These are phyloP conservation scores for Mallotus nudiflorus DNA, from an alignment of 345 rosid species.

Conservation along the genomic window DNA sequence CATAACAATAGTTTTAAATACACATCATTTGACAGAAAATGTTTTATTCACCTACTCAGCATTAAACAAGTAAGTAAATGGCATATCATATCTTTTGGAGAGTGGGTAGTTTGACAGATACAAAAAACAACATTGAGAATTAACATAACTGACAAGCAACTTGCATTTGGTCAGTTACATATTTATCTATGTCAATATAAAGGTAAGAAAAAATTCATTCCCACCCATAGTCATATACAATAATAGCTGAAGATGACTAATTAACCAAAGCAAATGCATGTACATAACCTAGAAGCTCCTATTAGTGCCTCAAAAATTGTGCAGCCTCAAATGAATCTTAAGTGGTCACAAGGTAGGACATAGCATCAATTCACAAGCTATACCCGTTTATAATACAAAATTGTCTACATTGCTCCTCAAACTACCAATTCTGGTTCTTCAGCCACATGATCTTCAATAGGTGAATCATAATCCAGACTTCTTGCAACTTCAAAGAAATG, in stretches of 20 bases:
- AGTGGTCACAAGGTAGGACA: conserved; percentile 6
- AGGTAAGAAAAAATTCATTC: too few species aligned
- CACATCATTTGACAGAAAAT: neutral
- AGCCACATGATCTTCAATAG: conserved; percentile 40
- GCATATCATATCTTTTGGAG: neutral
- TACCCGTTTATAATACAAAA: conserved; percentile 13
- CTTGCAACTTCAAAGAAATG: conserved; percentile 85
- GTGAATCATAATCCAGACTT: conserved; percentile 55
- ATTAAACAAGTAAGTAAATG: neutral
- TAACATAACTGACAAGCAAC: neutral
- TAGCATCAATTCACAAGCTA: conserved; percentile 5
- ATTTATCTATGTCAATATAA: too few species aligned
- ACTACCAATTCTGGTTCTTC: conserved; percentile 54
- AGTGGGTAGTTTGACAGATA: too few species aligned
- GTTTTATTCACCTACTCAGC: neutral
- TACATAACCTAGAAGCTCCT: conserved; percentile 21
- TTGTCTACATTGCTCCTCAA: conserved; percentile 35
- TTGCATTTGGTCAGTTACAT: neutral
- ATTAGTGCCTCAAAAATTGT: conserved; percentile 14
- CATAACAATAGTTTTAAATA: neutral
- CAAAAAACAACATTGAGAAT: neutral
- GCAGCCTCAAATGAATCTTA: conserved; percentile 17
- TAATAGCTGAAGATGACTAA: neutral
- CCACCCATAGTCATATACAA: neutral
- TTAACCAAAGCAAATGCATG: conserved; percentile 3